phyloP scores from a whole-genome alignment of 2,329 filamentous ascomycete genomes.

The Neopestalotiopsis sp. region DNA sequence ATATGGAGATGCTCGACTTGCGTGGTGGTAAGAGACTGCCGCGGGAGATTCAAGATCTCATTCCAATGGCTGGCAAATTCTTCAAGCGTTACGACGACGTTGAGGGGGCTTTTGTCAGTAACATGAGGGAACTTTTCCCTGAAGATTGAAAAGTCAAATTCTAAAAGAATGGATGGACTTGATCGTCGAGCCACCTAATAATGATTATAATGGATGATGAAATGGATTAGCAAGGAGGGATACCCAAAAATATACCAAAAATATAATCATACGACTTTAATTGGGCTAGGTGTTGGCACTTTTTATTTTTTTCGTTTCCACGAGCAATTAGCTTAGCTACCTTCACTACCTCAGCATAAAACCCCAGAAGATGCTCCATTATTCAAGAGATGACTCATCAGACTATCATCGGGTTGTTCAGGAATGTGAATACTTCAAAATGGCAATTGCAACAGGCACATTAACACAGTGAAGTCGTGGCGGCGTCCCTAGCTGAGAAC shows the following conservation, averaged over 20 bases:
- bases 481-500: not conserved
- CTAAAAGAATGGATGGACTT: not conserved
- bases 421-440: not conserved
- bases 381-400: not conserved
- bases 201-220: not conserved
- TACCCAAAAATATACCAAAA: not conserved
- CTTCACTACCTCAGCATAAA: not conserved
- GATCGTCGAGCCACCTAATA: not conserved
- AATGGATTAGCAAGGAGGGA: not conserved
- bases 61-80: constrained; percentile 77
- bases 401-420: not conserved
- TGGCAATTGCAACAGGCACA: not conserved
- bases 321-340: not conserved
- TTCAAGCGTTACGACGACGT: constrained; percentile 84
- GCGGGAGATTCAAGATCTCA: constrained; percentile 51
- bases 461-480: not conserved
- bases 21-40: constrained; percentile 30
- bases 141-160: constrained; percentile 65
- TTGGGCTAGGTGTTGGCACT: not conserved
- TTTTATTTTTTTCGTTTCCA: not conserved
- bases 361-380: not conserved
- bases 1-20: constrained; percentile 66
- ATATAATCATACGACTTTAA: not conserved
- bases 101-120: constrained; percentile 78
- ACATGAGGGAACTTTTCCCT: constrained; percentile 79